Evolutionary conservation across 1,139 yeast species (phyloP).

Genomic region (Taphrina sp.): DNA sequence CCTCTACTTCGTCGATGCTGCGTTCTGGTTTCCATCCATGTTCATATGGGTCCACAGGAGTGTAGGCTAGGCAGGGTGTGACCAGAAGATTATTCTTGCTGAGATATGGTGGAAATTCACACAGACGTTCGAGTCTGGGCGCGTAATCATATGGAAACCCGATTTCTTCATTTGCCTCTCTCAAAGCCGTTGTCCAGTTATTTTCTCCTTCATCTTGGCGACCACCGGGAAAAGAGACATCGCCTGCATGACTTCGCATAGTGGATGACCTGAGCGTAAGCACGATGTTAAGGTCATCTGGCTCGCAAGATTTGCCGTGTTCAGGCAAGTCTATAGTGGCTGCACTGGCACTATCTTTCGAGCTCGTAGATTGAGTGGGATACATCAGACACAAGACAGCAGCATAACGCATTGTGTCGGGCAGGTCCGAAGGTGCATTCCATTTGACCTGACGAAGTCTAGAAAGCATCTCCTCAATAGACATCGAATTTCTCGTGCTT

Average conservation of each 20-base stretch:
- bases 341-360: background rate
- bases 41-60: slow-evolving; percentile 42
- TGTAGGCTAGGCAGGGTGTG: slow-evolving; percentile 72
- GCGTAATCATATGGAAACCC: slow-evolving; percentile 61
- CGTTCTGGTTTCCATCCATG: slow-evolving; percentile 48
- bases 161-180: slow-evolving; percentile 85
- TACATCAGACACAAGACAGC: slow-evolving; percentile 21
- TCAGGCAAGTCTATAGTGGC: background rate
- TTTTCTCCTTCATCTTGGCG: slow-evolving; percentile 64
- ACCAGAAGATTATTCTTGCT: slow-evolving; percentile 80
- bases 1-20: slow-evolving; percentile 42
- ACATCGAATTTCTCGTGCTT: background rate
- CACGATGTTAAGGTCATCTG: slow-evolving; percentile 62
- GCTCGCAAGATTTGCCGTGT: background rate
- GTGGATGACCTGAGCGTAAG: slow-evolving; percentile 72
- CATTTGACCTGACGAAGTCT: slow-evolving; percentile 8
- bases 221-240: slow-evolving; percentile 87
- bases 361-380: background rate
- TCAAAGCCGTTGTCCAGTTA: slow-evolving; percentile 68
- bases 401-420: slow-evolving; percentile 20
- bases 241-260: slow-evolving; percentile 75
- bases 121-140: slow-evolving; percentile 42
- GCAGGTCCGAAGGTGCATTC: background rate
- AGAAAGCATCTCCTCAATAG: slow-evolving; percentile 16
- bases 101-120: slow-evolving; percentile 63